Evolutionary conservation across 1,139 yeast species (phyloP), one percentile per base, ranked within the genome.

Genomic region (Sugiyamaella sp.): DNA sequence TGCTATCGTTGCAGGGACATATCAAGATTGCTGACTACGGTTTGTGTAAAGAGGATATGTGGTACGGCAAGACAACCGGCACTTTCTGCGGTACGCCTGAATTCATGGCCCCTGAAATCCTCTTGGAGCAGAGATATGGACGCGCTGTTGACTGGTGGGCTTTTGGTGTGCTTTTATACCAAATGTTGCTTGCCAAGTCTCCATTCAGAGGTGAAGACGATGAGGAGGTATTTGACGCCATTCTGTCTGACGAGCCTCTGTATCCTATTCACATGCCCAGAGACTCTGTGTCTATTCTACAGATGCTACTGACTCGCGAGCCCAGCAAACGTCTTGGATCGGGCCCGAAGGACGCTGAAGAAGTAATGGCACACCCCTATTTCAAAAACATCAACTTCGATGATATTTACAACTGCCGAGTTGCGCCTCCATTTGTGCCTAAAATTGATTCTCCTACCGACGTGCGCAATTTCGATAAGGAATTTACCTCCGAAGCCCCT

Each of bases 81-180:
- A 93, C 99, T 0, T 93, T 93, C 74, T 95, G 99, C 75, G 99
- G 99, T 65, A 93, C 99, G 1, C 99, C 99, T 0, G 99, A 93
- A 70, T 89, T 93, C 65, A 93, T 93, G 97, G 99, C 99, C 1
- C 99, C 99, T 0, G 99, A 93, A 72, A 91, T 93, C 63, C 79
- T 95, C 66, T 84, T 89, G 55, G 98, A 95, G 53, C 96, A 90
- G 70, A 86, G 85, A 57, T 93, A 93, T 67, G 95, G 90, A 49
- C 82, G 96, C 64, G 87, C 95, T 46, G 99, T 93, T 52, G 99
- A 93, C 72, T 95, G 99, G 99, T 93, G 99, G 99, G 98, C 99
- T 0, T 89, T 91, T 76, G 99, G 99, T 52, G 98, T 95, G 33
- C 77, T 93, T 60, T 76, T 95, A 59, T 93, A 91, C 73, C 99